Evolutionary conservation across 257 asterid species (phyloP), one percentile per base, ranked within the genome.

Genomic region (Cinchona pubescens): DNA sequence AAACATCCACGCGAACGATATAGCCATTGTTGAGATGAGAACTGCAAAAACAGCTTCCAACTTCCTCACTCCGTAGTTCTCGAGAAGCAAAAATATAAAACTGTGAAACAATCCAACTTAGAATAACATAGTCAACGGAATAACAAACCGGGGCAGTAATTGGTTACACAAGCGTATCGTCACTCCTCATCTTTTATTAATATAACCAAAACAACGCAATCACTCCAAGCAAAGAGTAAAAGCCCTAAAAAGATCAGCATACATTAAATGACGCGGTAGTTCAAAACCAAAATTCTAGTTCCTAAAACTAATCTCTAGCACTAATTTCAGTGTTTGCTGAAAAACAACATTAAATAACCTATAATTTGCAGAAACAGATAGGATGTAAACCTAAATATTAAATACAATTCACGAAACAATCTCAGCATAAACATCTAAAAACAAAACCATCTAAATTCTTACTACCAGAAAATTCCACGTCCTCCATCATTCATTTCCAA

Each of bases 1-100:
- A 88, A 95, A 92, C 99, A 95, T 92, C 99, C 98, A 92, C 71
- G 99, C 99, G 78, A 95, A 95, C 2, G 99, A 83, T 46, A 95
- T 79, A 37, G 89, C 99, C 98, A 95, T 95, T 2, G 99, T 95
- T 11, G 88, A 78, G 69, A 95, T 95, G 35, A 95, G 96, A 79
- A 92, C 87, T 49, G 98, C 99, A 84, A 95, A 95, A 81, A 95
- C 88, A 81, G 92, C 99, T 88, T 95, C 99, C 88, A 95, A 77
- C 86, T 95, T 95, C 87, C 99, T 91, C 89, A 95, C 97, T 73
- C 99, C 99, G 76, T 95, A 95, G 88, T 95, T 95, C 86, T 95
- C 99, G 65, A 95, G 96, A 82, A 92, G 96, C 84, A 95, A 86
- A 81, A 95, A 91, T 60, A 95, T 80, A 83, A 95, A 95, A 86